These are phyloP conservation scores for Neurospora sp. DNA, from an alignment of 495 filamentous ascomycete species.

Conservation along the genomic window DNA sequence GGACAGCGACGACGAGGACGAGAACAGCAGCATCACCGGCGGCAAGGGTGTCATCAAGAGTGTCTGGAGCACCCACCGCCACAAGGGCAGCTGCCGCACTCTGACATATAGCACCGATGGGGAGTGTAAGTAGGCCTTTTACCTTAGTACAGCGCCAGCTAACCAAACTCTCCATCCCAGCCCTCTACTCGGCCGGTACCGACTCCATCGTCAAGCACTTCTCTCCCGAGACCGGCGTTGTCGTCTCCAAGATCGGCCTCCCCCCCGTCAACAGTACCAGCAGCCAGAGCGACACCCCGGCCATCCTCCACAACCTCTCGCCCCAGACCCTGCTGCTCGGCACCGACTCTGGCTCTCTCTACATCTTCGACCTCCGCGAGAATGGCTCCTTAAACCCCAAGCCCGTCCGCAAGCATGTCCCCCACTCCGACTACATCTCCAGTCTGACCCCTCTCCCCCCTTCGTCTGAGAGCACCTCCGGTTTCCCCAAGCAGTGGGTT, in stretches of 20 bases:
- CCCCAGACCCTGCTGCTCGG: constrained; percentile 83
- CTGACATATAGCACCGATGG: constrained; percentile 72
- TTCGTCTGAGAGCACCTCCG: constrained; percentile 64
- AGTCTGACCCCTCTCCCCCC: constrained; percentile 78
- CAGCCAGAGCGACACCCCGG: constrained; percentile 51
- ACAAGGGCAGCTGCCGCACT: constrained; percentile 83
- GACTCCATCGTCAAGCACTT: constrained; percentile 88
- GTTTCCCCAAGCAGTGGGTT: constrained; percentile 85
- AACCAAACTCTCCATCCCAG: constrained; percentile 20
- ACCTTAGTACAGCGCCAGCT: not conserved
- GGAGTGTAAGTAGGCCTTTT: constrained; percentile 29
- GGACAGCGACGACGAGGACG: constrained; percentile 37
- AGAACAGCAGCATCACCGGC: constrained; percentile 39
- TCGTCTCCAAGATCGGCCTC: constrained; percentile 65
- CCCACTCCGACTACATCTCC: constrained; percentile 88
- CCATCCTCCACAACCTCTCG: constrained; percentile 68
- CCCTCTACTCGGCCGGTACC: constrained; percentile 79
- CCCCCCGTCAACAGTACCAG: constrained; percentile 33
- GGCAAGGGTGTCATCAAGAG: constrained; percentile 71
- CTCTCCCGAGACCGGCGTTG: constrained; percentile 65
- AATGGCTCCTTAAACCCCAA: constrained; percentile 49
- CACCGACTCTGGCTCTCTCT: constrained; percentile 79
- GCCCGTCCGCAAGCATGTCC: constrained; percentile 68
- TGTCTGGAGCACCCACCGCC: constrained; percentile 75
- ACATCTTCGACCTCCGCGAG: constrained; percentile 81